Percentiles rank a stretch among this genome's conserved stretches.
These are phyloP conservation scores for Lophiotrema nucula DNA, from an alignment of 495 filamentous ascomycete genomes.

Conservation along the genomic window DNA sequence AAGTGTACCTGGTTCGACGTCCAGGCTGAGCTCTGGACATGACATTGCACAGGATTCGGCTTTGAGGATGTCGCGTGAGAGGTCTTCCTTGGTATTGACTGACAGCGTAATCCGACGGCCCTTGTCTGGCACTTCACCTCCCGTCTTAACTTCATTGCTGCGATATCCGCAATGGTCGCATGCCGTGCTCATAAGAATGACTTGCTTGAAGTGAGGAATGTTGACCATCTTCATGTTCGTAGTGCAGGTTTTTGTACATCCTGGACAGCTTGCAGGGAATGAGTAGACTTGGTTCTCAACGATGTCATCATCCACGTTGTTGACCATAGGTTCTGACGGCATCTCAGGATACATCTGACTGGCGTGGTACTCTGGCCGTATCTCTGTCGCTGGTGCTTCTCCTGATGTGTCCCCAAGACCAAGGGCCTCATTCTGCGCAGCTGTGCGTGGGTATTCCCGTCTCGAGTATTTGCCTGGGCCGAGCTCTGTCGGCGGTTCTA, in stretches of 20 bases:
- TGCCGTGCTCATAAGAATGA: conserved; percentile 83
- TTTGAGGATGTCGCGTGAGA: conserved; percentile 92
- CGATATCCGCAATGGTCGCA: conserved; percentile 92
- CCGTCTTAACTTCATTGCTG: conserved; percentile 93
- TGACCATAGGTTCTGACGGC: conserved; percentile 37
- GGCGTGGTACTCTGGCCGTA: conserved; percentile 42
- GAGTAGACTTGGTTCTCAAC: conserved; percentile 85
- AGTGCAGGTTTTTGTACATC: conserved; percentile 75
- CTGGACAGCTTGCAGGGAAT: conserved; percentile 87
- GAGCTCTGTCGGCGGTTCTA: conserved; percentile 76
- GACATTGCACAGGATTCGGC: conserved; percentile 83
- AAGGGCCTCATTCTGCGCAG: conserved; percentile 79
- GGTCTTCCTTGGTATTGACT: conserved; percentile 71
- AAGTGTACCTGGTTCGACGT: conserved; percentile 84
- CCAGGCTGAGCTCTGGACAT: conserved; percentile 80
- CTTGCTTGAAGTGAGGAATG: conserved; percentile 95
- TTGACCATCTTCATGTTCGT: conserved; percentile 95
- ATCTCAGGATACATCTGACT: conserved; percentile 38
- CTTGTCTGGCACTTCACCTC: conserved; percentile 83
- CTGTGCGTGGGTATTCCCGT: conserved; percentile 74
- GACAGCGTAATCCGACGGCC: conserved; percentile 78
- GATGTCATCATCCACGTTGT: conserved; percentile 63
- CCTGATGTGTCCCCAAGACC: conserved; percentile 56
- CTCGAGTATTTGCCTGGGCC: conserved; percentile 73
- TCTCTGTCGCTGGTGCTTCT: conserved; percentile 34